Percentiles rank a stretch among this genome's conserved stretches.
phyloP scores from a whole-genome alignment of 2,329 filamentous ascomycete genomes.

The Berkeleyomyces rouxiae region DNA sequence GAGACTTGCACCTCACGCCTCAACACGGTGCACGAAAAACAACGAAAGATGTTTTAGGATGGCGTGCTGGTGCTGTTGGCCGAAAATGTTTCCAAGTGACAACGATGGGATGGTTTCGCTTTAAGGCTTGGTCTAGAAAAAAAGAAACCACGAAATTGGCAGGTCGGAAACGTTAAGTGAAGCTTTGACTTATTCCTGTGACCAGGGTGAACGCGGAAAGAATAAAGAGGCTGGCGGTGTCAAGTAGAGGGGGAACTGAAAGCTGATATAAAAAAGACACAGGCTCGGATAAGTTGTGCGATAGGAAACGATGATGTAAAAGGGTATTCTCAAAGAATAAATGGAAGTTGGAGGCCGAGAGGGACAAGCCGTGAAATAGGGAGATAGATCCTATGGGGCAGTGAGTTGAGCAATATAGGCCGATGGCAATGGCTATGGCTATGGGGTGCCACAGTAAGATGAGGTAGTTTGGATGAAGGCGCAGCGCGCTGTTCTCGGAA shows the following conservation, averaged over 20 bases:
- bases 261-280: background rate
- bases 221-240: background rate
- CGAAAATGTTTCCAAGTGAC: background rate
- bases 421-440: slow-evolving; percentile 3
- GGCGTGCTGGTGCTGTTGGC: background rate
- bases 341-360: background rate
- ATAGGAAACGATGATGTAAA: background rate
- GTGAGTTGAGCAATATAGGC: slow-evolving; percentile 5
- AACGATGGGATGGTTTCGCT: background rate
- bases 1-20: background rate
- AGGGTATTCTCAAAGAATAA: background rate
- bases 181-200: slow-evolving; percentile 3
- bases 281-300: background rate
- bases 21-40: background rate
- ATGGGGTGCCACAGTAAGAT: slow-evolving; percentile 1
- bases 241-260: background rate
- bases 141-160: background rate
- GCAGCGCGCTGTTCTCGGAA: slow-evolving; percentile 2
- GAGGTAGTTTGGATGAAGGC: slow-evolving; percentile 2
- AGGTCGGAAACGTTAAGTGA: background rate
- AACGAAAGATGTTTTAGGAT: slow-evolving; percentile 1
- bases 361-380: background rate
- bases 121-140: background rate
- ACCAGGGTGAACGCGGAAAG: background rate
- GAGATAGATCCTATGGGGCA: background rate